A percentile compares a stretch with the other conserved stretches of the same genome.
Conservation (phyloP, 345 rosid genomes). For the Diplotaxis tenuifolia region DNA sequence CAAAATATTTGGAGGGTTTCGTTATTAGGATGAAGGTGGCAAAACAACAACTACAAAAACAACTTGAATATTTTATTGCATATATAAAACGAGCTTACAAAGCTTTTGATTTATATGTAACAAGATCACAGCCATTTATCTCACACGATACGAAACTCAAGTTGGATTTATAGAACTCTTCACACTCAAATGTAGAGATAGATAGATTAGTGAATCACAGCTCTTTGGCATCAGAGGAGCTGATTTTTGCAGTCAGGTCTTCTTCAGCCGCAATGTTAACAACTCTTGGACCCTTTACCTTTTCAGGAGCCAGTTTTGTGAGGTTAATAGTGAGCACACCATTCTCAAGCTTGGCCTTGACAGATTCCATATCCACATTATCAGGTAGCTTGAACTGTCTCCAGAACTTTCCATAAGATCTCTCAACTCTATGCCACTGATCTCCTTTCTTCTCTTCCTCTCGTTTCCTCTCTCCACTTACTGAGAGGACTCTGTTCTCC, state of each 20-base stretch:
- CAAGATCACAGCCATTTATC: constrained; percentile 7
- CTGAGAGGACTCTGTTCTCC: constrained; percentile 59
- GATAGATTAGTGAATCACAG: constrained; percentile 36
- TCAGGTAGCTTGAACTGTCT: constrained; percentile 81
- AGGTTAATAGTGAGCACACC: constrained; percentile 68
- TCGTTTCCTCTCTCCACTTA: constrained; percentile 76
- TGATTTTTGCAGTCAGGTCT: constrained; percentile 42
- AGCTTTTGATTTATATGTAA: constrained; percentile 9
- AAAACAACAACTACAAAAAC: background rate
- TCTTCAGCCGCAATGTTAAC: constrained; percentile 58
- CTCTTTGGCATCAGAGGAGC: constrained; percentile 48
- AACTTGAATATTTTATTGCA: constrained; percentile 3
- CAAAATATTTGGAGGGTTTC: background rate
- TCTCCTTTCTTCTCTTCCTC: constrained; percentile 76
- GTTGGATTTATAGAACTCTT: background rate
- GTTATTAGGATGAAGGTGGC: background rate
- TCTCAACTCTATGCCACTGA: constrained; percentile 86
- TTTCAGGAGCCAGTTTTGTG: constrained; percentile 60
- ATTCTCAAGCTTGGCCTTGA: constrained; percentile 64
- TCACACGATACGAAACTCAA: background rate
- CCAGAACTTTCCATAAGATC: constrained; percentile 80
- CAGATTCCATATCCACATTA: constrained; percentile 70
- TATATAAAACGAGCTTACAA: constrained; percentile 4
- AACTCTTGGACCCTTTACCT: constrained; percentile 57
- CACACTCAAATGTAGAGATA: background rate